phyloP scores from a whole-genome alignment of 129 eudicot genomes.

The Arctium minus region DNA sequence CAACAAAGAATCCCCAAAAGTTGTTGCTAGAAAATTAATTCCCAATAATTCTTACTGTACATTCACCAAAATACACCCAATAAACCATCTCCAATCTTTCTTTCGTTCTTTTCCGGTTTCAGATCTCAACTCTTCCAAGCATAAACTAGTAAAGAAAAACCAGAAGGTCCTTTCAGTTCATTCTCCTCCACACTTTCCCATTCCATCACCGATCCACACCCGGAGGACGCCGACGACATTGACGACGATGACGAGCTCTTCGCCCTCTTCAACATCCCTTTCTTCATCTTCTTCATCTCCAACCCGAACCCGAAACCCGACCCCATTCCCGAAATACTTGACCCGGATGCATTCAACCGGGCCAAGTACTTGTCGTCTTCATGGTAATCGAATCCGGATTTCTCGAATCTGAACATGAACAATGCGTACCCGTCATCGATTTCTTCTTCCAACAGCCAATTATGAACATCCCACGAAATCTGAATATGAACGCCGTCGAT shows the following conservation, averaged over 20 bases:
- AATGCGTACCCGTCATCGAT: conserved; percentile 56
- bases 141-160: conserved; percentile 71
- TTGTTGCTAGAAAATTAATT: neutral
- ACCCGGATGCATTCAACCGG: conserved; percentile 26
- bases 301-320: conserved; percentile 51
- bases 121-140: conserved; percentile 67
- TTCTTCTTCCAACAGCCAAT: conserved; percentile 58
- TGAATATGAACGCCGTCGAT: conserved; percentile 55
- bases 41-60: conserved; percentile 18
- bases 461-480: conserved; percentile 78
- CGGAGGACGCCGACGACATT: conserved; percentile 52
- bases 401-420: conserved; percentile 64
- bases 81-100: neutral
- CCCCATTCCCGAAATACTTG: conserved; percentile 3
- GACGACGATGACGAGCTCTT: conserved; percentile 59
- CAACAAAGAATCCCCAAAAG: conserved; percentile 13
- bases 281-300: conserved; percentile 65
- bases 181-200: conserved; percentile 83
- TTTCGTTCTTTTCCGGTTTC: neutral
- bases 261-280: conserved; percentile 40
- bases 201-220: conserved; percentile 77
- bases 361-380: conserved; percentile 24
- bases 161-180: conserved; percentile 58
- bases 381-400: conserved; percentile 34
- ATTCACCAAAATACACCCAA: neutral